Base-by-base conservation (phyloP, 345 rosid genomes). In the Anacardium occidentale region DNA sequence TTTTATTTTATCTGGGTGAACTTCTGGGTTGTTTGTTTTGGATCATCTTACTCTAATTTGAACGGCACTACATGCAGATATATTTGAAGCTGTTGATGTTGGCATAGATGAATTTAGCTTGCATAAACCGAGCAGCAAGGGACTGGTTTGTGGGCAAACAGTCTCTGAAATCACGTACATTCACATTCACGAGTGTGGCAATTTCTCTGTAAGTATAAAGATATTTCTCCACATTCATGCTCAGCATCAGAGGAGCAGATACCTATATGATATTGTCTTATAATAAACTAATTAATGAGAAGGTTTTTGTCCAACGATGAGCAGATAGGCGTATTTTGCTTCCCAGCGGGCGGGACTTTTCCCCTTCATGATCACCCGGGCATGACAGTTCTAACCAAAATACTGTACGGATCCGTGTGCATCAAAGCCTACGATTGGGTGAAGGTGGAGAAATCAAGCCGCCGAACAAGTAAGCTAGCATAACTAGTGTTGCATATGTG, bases 281-380 rank as follows among this genome's bases (percentile, higher is more conserved):
- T 0, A n/a, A n/a, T 12, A 29, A 59, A 18, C 64, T 60, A 64
- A 45, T 64, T 20, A 64, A 13, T 66, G 55, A 66, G 44, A 66
- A 22, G 26, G 10, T 24, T 44, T 14, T 12, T 20, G 15, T 45
- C 32, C 3, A 29, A 29, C 32, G 32, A 29, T 29, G 32, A 1
- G 72, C 71, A 85, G 89, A 75, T 85, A 0, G 86, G 86, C 8
- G 50, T 85, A 14, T 85, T 85, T 62, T 81, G 83, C 80, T 70
- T 85, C 57, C 85, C 85, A 13, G 82, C 83, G 1, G 78, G 79
- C 11, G 69, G 53, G 21, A 62, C 65, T 7, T 53, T 85, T 55
- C 86, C 89, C 12, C 86, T 85, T 34, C 89, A 85, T 68, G 83
- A 85, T 71, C 89, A 83, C 62, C 86, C 83, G 8, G 83, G 79